phyloP scores from a whole-genome alignment of 441 rosid genomes.

The Pelargonium cotyledonis region DNA sequence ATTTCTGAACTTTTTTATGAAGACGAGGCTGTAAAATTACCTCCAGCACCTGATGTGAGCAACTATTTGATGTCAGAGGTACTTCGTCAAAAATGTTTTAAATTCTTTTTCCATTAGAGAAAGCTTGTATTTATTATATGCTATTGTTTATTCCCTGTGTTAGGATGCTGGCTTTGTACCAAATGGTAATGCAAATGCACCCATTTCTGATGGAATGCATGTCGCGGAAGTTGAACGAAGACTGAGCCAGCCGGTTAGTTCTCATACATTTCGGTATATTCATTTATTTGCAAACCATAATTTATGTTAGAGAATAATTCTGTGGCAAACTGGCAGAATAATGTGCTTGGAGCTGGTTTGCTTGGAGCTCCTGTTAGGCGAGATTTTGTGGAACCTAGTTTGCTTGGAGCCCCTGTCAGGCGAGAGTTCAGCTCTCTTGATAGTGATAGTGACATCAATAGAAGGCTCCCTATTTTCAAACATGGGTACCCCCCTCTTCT shows the following conservation, averaged over 20 bases:
- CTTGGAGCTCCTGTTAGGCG: conserved; percentile 8
- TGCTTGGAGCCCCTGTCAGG: conserved; percentile 22
- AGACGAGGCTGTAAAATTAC: conserved; percentile 71
- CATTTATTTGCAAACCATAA: background rate
- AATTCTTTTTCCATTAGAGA: conserved; percentile 7
- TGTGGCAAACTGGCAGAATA: conserved; percentile 4
- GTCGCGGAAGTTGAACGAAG: conserved; percentile 74
- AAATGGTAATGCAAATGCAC: conserved; percentile 52
- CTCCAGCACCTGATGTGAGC: conserved; percentile 87
- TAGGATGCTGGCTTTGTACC: conserved; percentile 76
- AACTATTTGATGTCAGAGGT: conserved; percentile 91
- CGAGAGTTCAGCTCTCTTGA: conserved; percentile 20
- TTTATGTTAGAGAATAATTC: background rate
- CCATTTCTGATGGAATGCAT: conserved; percentile 68
- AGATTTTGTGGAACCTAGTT: conserved; percentile 11
- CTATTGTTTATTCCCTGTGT: conserved; percentile 22
- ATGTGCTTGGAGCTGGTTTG: conserved; percentile 1
- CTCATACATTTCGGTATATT: background rate
- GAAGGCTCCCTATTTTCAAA: conserved; percentile 15
- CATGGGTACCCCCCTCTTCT: conserved; percentile 22
- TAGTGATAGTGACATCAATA: conserved; percentile 21
- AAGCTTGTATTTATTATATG: conserved; percentile 11
- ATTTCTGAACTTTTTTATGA: conserved; percentile 76
- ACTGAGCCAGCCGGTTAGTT: conserved; percentile 55
- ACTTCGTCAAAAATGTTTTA: conserved; percentile 21